Base-by-base conservation (phyloP, 768 basidiomycete genomes). In the Tremella mesenterica region DNA sequence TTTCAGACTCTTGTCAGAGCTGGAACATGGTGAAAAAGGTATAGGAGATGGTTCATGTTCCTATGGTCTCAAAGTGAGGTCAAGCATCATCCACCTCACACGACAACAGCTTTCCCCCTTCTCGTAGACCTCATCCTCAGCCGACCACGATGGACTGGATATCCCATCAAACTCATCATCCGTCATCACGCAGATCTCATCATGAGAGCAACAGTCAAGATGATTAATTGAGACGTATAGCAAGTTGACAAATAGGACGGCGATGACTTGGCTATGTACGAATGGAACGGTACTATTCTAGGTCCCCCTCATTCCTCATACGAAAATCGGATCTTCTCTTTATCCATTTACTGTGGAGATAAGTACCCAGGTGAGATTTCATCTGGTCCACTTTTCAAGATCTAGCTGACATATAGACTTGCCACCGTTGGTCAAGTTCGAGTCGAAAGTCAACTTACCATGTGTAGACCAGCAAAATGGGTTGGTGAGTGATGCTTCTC, bases 11-110 rank as follows among this genome's bases (percentile, higher is more conserved):
- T 82, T 99, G 33, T 95, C 95, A 72, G 95, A 99, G 78, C 85
- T 99, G 60, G 95, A 99, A 75, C 96, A 97, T 76, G 95, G 95
- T 68, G 95, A 99, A 80, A 99, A 99, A 75, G 95, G 95, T 48
- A 90, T 97, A 72, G 93, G 93, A 59, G 93, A 96, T 76, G 93
- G 92, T 51, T 89, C 87, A 16, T 95, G 90, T 77, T 93, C 90
- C 18, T 99, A 97, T 67, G 95, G 95, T 34, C 78, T 99, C 55
- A 88, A 89, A 60, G 73, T 75, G 58, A 55, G 69, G 57, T 30
- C 28, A 6, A 20, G 23, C 20, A 25, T 27, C 23, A 14, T 5
- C 14, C 18, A 49, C 29, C n/a, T 23, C 14, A n/a, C n/a, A n/a
- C n/a, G n/a, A n/a, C n/a, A n/a, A n/a, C 48, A 31, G 6, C 9